Percentiles rank a stretch among this genome's conserved stretches.
phyloP scores from a whole-genome alignment of 2,329 filamentous ascomycete species.

The Botrytis aclada region DNA sequence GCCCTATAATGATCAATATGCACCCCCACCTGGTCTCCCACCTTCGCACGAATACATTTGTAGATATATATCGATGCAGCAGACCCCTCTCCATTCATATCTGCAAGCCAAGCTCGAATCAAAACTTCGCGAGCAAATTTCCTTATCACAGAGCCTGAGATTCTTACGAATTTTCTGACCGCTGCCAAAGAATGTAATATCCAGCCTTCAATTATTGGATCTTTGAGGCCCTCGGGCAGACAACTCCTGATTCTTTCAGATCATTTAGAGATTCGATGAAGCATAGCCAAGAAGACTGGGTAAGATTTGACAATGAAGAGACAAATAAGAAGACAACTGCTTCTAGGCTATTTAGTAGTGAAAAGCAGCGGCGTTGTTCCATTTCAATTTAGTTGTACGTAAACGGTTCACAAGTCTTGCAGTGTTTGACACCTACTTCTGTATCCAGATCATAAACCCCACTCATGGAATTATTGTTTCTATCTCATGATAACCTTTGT shows the following conservation, averaged over 20 bases:
- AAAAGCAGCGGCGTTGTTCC: slow-evolving; percentile 42
- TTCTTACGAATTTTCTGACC: slow-evolving; percentile 25
- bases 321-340: slow-evolving; percentile 38
- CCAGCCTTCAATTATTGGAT: slow-evolving; percentile 31
- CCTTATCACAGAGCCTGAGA: slow-evolving; percentile 32
- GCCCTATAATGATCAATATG: slow-evolving; percentile 23
- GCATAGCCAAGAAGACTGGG: slow-evolving; percentile 32
- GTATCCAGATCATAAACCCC: too few relatives aligned
- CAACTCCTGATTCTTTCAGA: slow-evolving; percentile 27
- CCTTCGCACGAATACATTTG: slow-evolving; percentile 38
- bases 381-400: slow-evolving; percentile 37
- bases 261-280: slow-evolving; percentile 28
- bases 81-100: slow-evolving; percentile 29
- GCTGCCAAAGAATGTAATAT: slow-evolving; percentile 34
- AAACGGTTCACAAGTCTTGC: too few relatives aligned
- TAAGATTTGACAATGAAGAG: slow-evolving; percentile 30
- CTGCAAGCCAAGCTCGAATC: slow-evolving; percentile 30
- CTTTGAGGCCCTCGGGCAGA: slow-evolving; percentile 28
- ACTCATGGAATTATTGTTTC: too few relatives aligned
- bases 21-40: slow-evolving; percentile 28
- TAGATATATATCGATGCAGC: slow-evolving; percentile 35
- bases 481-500: too few relatives aligned
- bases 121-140: slow-evolving; percentile 31
- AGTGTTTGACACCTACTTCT: too few relatives aligned
- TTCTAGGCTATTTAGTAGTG: slow-evolving; percentile 46